Percentiles rank a stretch among this genome's conserved stretches.
phyloP scores from a whole-genome alignment of 176 grass and related monocot genomes.

The Musa itinerans region DNA sequence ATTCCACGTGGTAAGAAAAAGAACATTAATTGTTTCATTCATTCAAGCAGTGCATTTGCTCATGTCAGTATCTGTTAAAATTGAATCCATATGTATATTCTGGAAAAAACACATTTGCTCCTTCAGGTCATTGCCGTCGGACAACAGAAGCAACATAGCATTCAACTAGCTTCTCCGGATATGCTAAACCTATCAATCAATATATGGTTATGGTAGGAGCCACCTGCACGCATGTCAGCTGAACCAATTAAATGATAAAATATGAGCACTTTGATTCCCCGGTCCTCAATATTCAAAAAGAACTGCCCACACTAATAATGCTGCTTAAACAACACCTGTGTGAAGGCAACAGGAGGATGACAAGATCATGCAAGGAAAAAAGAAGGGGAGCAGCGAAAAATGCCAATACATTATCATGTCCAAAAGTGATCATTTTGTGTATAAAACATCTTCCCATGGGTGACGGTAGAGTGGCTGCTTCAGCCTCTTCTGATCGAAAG shows the following conservation, averaged over 20 bases:
- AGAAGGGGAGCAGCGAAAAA: background rate
- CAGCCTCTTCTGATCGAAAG: constrained; percentile 95
- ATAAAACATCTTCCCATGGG: constrained; percentile 97
- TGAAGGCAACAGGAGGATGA: background rate
- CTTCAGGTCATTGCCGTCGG: too few relatives aligned
- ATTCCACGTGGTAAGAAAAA: too few relatives aligned
- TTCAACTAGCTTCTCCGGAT: too few relatives aligned
- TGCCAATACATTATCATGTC: too few relatives aligned
- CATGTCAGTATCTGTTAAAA: too few relatives aligned
- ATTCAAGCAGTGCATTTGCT: too few relatives aligned
- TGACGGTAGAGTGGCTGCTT: constrained; percentile 97
- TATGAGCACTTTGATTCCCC: background rate
- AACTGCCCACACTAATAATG: background rate
- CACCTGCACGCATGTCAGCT: background rate
- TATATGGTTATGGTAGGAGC: too few relatives aligned
- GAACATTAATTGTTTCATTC: too few relatives aligned
- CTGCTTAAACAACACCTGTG: background rate
- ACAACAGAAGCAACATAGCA: too few relatives aligned
- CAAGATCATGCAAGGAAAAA: background rate
- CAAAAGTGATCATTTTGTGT: constrained; percentile 67
- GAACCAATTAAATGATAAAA: background rate
- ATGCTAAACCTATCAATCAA: too few relatives aligned
- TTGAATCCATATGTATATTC: too few relatives aligned
- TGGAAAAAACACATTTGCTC: too few relatives aligned
- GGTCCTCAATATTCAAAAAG: background rate